Evolutionary conservation across 805 yeast species (phyloP).

Genomic region (Wickerhamomyces strasburgensis): DNA sequence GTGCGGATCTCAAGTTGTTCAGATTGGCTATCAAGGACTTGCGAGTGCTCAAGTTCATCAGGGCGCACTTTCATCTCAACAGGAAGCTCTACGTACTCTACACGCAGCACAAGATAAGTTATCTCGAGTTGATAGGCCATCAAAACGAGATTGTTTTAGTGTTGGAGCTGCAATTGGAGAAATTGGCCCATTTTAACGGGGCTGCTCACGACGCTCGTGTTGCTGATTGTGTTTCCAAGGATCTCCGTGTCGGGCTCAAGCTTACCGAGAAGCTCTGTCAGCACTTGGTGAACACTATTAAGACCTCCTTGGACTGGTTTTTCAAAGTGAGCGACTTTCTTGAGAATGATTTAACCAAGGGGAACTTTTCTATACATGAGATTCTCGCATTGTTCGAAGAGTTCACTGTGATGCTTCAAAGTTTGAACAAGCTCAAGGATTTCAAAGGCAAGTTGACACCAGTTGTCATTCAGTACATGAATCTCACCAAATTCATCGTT

Average conservation of each 20-base stretch:
- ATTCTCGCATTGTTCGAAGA: too few relatives aligned
- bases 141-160: not conserved
- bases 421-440: not conserved
- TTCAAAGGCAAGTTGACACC: not conserved
- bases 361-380: too few relatives aligned
- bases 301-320: not conserved
- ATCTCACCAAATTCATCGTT: not conserved
- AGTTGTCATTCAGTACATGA: not conserved
- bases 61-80: too few relatives aligned
- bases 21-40: too few relatives aligned
- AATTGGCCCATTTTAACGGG: too few relatives aligned
- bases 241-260: not conserved
- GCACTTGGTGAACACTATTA: not conserved
- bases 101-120: not conserved
- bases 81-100: too few relatives aligned
- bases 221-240: too few relatives aligned
- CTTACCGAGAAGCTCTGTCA: not conserved
- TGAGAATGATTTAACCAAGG: not conserved
- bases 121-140: not conserved
- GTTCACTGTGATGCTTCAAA: not conserved
- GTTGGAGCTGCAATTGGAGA: not conserved
- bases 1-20: too few relatives aligned
- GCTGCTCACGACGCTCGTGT: too few relatives aligned
- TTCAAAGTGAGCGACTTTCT: not conserved
- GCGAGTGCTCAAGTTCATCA: too few relatives aligned